These are phyloP conservation scores for Gossypium aridum DNA, from an alignment of 441 rosid genomes.

Conservation along the genomic window DNA sequence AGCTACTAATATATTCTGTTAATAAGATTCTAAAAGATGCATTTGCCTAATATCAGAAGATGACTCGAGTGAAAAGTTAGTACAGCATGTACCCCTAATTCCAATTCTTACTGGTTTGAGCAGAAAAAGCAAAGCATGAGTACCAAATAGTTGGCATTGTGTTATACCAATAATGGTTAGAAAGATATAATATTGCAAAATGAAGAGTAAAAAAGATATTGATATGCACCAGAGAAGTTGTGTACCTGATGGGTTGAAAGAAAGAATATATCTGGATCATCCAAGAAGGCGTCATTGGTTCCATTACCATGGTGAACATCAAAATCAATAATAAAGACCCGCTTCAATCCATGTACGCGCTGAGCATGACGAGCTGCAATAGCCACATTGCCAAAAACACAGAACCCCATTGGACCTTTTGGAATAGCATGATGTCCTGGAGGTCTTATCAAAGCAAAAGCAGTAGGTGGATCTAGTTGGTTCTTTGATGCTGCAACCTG, in stretches of 20 bases:
- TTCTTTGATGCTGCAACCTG: constrained; percentile 71
- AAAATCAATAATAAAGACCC: constrained; percentile 82
- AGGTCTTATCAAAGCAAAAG: constrained; percentile 92
- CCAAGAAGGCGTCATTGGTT: constrained; percentile 81
- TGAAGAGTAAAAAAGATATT: background rate
- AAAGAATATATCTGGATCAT: constrained; percentile 88
- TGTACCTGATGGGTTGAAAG: constrained; percentile 91
- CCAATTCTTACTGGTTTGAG: background rate
- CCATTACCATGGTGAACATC: constrained; percentile 99
- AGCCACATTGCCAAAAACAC: constrained; percentile 89
- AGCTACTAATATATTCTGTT: background rate
- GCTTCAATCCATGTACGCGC: constrained; percentile 60
- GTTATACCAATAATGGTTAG: background rate
- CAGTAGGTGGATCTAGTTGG: constrained; percentile 54
- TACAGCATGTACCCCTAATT: background rate
- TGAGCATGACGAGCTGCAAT: constrained; percentile 95
- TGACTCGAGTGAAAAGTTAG: background rate
- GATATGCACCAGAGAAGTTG: background rate
- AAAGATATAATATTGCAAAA: background rate
- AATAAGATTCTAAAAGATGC: background rate
- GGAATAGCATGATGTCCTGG: constrained; percentile 97
- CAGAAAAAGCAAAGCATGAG: background rate
- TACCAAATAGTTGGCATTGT: background rate
- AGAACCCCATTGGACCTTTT: constrained; percentile 97
- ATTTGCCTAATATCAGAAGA: background rate